Conservation (phyloP, 768 basidiomycete species). For the Kwoniella pini region DNA sequence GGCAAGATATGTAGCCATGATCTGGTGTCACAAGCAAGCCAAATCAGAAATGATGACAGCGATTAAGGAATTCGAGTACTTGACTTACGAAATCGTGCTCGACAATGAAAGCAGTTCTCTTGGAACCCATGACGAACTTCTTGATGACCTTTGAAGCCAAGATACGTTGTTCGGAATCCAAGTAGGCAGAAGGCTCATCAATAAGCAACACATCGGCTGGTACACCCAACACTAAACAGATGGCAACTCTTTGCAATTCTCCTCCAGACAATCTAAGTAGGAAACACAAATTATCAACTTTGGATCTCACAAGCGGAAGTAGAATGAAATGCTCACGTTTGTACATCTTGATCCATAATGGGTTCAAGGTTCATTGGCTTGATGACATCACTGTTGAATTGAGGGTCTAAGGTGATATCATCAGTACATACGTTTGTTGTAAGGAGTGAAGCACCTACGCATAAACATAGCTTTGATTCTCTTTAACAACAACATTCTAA, state of each 20-base stretch:
- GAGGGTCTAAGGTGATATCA: constrained; percentile 63
- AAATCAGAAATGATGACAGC: too few species aligned
- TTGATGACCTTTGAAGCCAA: constrained; percentile 98
- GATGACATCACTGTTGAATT: constrained; percentile 96
- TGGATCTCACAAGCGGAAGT: background rate
- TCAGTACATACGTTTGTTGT: background rate
- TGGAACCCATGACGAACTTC: constrained; percentile 91
- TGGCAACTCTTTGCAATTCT: constrained; percentile 96
- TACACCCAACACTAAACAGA: constrained; percentile 83
- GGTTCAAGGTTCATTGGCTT: constrained; percentile 96
- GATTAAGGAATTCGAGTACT: background rate
- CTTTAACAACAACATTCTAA: constrained; percentile 89
- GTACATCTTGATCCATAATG: constrained; percentile 96
- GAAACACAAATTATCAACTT: background rate
- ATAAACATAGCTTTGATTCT: constrained; percentile 93
- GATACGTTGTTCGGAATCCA: constrained; percentile 99
- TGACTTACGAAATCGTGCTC: constrained; percentile 87
- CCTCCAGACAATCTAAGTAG: constrained; percentile 74
- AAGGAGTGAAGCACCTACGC: constrained; percentile 56
- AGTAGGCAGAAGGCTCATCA: constrained; percentile 75
- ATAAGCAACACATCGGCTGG: constrained; percentile 79
- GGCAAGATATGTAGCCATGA: constrained; percentile 99
- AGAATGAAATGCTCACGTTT: constrained; percentile 60
- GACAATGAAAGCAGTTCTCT: constrained; percentile 97
- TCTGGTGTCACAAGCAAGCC: too few species aligned